Conservation (phyloP, 148 eudicot species). For the Rheum nobile region DNA sequence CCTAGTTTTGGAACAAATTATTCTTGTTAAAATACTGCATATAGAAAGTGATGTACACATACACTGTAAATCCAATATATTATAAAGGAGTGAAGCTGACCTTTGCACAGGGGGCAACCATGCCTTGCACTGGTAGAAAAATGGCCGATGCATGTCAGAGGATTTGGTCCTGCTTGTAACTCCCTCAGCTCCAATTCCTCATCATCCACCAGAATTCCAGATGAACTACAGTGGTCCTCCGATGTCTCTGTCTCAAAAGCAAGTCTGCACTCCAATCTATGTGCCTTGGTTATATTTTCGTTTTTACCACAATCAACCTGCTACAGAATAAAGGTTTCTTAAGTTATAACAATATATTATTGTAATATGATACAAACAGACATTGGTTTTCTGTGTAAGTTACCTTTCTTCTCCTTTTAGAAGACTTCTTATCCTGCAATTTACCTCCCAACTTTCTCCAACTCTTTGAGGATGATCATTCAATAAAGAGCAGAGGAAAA, state of each 20-base stretch:
- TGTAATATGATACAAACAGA: background rate
- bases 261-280: conserved; percentile 56
- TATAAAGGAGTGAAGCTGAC: conserved; percentile 20
- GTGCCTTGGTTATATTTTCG: conserved; percentile 35
- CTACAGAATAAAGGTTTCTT: background rate
- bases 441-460: conserved; percentile 36
- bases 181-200: conserved; percentile 88
- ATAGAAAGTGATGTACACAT: background rate
- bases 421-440: conserved; percentile 41
- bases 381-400: background rate
- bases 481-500: background rate
- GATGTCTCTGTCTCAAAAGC: conserved; percentile 32
- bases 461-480: conserved; percentile 12
- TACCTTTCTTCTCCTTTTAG: conserved; percentile 46
- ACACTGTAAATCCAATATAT: background rate
- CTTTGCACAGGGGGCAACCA: conserved; percentile 94
- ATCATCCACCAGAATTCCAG: conserved; percentile 53
- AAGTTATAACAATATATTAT: conserved; percentile 7
- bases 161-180: conserved; percentile 62
- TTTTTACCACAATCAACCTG: conserved; percentile 35
- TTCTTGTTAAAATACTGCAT: background rate
- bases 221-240: conserved; percentile 34
- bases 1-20: conserved; percentile 25
- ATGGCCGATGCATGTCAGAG: conserved; percentile 61
- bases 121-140: conserved; percentile 43